Percentiles rank a stretch among this genome's conserved stretches.
Evolutionary conservation across 225 moss, liverwort and hornwort species (phyloP).

Genomic region (Thuidium tamariscinum): DNA sequence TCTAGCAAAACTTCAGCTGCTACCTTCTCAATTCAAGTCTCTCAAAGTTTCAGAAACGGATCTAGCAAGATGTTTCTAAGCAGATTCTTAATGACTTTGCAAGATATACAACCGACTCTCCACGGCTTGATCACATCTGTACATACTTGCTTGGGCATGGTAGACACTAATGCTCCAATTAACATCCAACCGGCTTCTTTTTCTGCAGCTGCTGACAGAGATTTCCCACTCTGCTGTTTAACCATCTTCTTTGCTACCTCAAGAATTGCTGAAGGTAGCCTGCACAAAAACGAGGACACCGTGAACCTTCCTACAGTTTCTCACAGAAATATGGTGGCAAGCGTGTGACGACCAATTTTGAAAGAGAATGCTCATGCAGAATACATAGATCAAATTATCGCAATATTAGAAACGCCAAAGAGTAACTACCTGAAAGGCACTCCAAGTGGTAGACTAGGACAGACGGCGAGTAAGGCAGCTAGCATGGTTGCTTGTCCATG

Average conservation of each 20-base stretch:
- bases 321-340: background rate
- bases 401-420: background rate
- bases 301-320: background rate
- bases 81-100: background rate
- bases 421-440: constrained; percentile 70
- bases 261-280: constrained; percentile 79
- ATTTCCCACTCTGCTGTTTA: constrained; percentile 54
- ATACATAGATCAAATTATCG: background rate
- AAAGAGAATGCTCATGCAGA: background rate
- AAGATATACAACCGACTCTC: background rate
- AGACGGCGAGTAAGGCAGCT: constrained; percentile 83
- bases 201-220: constrained; percentile 53
- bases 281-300: constrained; percentile 13
- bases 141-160: constrained; percentile 80
- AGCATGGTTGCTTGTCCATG: constrained; percentile 99
- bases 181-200: constrained; percentile 99
- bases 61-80: background rate
- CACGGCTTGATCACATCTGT: background rate
- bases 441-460: constrained; percentile 89
- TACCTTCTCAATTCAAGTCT: background rate
- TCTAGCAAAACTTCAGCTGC: background rate
- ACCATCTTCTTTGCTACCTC: constrained; percentile 92
- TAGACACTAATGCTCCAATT: constrained; percentile 76
- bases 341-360: background rate
- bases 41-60: background rate